Conservation (phyloP, 352 stramenopile genomes). For the Lagenidium giganteum region DNA sequence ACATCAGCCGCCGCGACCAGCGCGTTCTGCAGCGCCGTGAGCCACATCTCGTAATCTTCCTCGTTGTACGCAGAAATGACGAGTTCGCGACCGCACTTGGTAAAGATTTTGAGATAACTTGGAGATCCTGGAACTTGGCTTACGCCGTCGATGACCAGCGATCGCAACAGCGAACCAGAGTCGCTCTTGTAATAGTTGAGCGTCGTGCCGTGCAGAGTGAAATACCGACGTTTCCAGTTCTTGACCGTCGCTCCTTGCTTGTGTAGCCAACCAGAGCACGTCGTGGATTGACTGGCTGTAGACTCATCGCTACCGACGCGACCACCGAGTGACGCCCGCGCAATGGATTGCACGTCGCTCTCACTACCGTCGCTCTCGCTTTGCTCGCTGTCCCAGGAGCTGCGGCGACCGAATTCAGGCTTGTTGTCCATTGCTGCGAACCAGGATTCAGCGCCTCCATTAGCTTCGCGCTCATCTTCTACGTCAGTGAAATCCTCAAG, state of each 20-base stretch:
- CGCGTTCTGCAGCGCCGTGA: slow-evolving; percentile 20
- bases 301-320: slow-evolving; percentile 25
- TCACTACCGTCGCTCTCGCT: slow-evolving; percentile 11
- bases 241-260: slow-evolving; percentile 64
- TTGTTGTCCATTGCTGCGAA: slow-evolving; percentile 52
- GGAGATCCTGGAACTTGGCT: no score
- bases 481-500: slow-evolving; percentile 27
- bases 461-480: slow-evolving; percentile 20
- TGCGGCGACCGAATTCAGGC: slow-evolving; percentile 19
- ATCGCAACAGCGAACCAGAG: slow-evolving; percentile 43
- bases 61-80: slow-evolving; percentile 57
- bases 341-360: no score
- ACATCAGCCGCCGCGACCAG: slow-evolving; percentile 2
- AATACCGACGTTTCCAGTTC: slow-evolving; percentile 74
- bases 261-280: slow-evolving; percentile 59
- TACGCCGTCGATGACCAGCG: slow-evolving; percentile 29
- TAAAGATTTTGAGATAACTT: no score
- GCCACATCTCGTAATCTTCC: slow-evolving; percentile 62
- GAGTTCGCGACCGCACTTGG: slow-evolving; percentile 37
- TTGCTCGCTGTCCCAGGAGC: slow-evolving; percentile 27
- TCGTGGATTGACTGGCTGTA: slow-evolving; percentile 15
- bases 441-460: slow-evolving; percentile 38
- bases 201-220: slow-evolving; percentile 60
- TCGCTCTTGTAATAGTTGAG: slow-evolving; percentile 78
- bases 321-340: no score